Percentiles rank a stretch among this genome's conserved stretches.
phyloP scores from a whole-genome alignment of 371 early-diverging fungal genomes.

The Apophysomyces variabilis region DNA sequence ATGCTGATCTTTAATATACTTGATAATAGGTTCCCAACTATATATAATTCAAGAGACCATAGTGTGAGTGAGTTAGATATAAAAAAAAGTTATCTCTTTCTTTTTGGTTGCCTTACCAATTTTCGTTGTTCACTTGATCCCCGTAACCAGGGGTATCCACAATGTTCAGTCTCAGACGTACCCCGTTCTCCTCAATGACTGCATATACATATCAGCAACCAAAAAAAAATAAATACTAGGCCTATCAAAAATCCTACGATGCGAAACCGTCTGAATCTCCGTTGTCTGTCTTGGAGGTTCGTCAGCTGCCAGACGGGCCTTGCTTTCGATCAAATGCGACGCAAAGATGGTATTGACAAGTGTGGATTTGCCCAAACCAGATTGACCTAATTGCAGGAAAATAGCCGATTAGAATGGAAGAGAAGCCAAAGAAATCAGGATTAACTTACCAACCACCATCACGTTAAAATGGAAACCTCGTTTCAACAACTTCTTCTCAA shows the following conservation, averaged over 20 bases:
- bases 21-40: constrained; percentile 89
- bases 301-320: constrained; percentile 75
- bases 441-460: constrained; percentile 83
- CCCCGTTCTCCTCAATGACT: constrained; percentile 87
- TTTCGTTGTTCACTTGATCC: constrained; percentile 88
- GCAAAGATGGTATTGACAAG: constrained; percentile 96
- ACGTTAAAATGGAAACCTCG: constrained; percentile 95
- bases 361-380: constrained; percentile 98
- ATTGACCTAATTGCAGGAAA: constrained; percentile 72
- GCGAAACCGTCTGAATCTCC: constrained; percentile 84
- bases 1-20: constrained; percentile 93
- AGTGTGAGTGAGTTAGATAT: not conserved
- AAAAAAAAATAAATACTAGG: constrained; percentile 2
- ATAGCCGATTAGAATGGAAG: not conserved
- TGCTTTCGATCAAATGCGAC: constrained; percentile 83
- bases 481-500: constrained; percentile 91
- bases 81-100: constrained; percentile 4
- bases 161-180: constrained; percentile 83
- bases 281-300: constrained; percentile 84
- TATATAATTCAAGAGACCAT: not conserved
- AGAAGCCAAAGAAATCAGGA: not conserved
- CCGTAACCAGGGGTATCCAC: constrained; percentile 85
- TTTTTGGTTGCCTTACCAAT: constrained; percentile 57
- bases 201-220: constrained; percentile 12
- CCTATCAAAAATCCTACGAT: constrained; percentile 55